phyloP scores from a whole-genome alignment of 805 yeast genomes.

The Myxozyma sirexii region DNA sequence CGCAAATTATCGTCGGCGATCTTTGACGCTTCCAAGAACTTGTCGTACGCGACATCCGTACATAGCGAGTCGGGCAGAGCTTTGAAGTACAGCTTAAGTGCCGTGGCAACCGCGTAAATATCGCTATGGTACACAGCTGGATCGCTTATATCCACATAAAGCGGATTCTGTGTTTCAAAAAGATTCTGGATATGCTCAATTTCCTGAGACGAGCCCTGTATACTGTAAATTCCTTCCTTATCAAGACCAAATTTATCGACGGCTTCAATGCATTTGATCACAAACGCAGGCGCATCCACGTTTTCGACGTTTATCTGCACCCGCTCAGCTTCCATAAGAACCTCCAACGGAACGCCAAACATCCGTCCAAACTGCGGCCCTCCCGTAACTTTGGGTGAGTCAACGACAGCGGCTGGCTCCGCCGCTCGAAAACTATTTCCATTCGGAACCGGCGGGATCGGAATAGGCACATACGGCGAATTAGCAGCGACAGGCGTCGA shows the following conservation, averaged over 20 bases:
- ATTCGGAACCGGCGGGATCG: conserved; percentile 4
- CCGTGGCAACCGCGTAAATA: conserved; percentile 82
- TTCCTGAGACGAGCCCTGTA: conserved; percentile 74
- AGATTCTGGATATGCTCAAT: conserved; percentile 71
- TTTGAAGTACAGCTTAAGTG: conserved; percentile 80
- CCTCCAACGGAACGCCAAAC: conserved; percentile 84
- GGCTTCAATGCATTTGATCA: conserved; percentile 82
- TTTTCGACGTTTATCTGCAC: conserved; percentile 19
- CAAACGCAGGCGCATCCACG: conserved; percentile 89
- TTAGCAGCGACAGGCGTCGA: neutral
- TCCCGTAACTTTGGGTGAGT: neutral
- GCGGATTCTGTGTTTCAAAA: conserved; percentile 49
- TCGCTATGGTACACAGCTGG: conserved; percentile 70
- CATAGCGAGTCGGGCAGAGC: conserved; percentile 86
- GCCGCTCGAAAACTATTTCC: neutral
- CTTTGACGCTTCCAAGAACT: conserved; percentile 70
- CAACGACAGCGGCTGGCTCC: neutral
- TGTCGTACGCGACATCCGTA: conserved; percentile 61
- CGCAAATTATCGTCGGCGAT: conserved; percentile 63
- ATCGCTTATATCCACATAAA: conserved; percentile 63
- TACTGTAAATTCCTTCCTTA: conserved; percentile 86
- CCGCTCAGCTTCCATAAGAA: conserved; percentile 75
- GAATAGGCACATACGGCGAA: conserved; percentile 6
- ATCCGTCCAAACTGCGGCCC: conserved; percentile 40
- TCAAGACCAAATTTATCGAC: conserved; percentile 83